These are phyloP conservation scores for Tulasnella sp. DNA, from an alignment of 768 basidiomycete genomes.

Conservation along the genomic window DNA sequence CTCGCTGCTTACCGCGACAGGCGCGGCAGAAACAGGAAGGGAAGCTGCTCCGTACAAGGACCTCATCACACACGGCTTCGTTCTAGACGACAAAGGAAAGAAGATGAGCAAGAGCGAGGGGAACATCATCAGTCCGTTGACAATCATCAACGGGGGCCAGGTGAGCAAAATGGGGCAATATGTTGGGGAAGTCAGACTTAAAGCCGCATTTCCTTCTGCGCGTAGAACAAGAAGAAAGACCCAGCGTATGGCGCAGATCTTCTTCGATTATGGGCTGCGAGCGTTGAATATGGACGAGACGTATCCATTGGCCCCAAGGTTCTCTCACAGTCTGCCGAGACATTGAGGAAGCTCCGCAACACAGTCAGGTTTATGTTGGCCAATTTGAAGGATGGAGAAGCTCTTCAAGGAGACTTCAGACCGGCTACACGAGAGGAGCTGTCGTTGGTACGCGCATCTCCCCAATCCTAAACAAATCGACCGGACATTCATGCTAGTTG, in stretches of 20 bases:
- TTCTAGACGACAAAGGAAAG: constrained; percentile 81
- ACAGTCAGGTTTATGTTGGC: constrained; percentile 83
- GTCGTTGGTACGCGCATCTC: constrained; percentile 55
- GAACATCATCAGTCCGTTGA: constrained; percentile 83
- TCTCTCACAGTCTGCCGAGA: constrained; percentile 69
- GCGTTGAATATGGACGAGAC: constrained; percentile 85
- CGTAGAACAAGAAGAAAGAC: constrained; percentile 61
- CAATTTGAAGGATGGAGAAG: constrained; percentile 53
- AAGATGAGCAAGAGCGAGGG: constrained; percentile 98
- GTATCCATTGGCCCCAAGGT: constrained; percentile 78
- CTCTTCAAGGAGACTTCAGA: constrained; percentile 20
- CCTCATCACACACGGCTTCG: constrained; percentile 95
- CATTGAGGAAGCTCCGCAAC: constrained; percentile 79
- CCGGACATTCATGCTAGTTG: neutral
- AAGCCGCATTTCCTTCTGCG: neutral
- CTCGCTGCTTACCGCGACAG: constrained; percentile 77
- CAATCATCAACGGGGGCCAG: constrained; percentile 70
- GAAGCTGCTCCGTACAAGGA: constrained; percentile 62
- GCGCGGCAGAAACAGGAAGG: constrained; percentile 42
- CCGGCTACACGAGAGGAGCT: constrained; percentile 45
- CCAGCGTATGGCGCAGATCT: constrained; percentile 84
- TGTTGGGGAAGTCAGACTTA: constrained; percentile 33
- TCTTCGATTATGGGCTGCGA: constrained; percentile 86
- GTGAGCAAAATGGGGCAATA: constrained; percentile 41
- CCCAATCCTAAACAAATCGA: neutral